These are phyloP conservation scores for Kodamaea arcana DNA, from an alignment of 1,139 yeast genomes.

Conservation along the genomic window DNA sequence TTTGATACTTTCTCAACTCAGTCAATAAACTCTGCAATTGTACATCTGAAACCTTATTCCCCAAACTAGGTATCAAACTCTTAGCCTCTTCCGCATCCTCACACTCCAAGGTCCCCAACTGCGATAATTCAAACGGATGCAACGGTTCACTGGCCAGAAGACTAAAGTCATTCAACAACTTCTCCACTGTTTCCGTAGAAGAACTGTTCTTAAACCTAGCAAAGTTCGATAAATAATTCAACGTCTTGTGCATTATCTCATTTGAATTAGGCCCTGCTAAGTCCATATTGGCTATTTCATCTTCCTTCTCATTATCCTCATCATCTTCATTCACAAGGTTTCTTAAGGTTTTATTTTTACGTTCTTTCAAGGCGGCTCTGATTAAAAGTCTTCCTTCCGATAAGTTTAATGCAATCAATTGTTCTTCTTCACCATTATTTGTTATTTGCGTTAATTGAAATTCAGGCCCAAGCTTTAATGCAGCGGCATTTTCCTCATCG, in stretches of 20 bases:
- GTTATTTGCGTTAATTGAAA: conserved; percentile 77
- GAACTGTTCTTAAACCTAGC: conserved; percentile 89
- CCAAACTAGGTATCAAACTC: conserved; percentile 84
- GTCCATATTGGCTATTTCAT: conserved; percentile 63
- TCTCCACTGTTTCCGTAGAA: conserved; percentile 91
- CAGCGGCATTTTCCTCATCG: conserved; percentile 86
- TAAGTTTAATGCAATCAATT: conserved; percentile 76
- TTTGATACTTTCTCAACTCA: conserved; percentile 68
- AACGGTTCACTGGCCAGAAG: conserved; percentile 55
- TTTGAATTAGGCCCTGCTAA: conserved; percentile 59
- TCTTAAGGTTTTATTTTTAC: conserved; percentile 48
- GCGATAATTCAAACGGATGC: conserved; percentile 96
- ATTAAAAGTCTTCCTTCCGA: conserved; percentile 88
- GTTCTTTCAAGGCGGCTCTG: conserved; percentile 83
- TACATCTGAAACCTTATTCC: conserved; percentile 75
- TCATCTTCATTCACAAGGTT: conserved; percentile 12
- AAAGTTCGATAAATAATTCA: conserved; percentile 81
- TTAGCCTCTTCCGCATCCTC: conserved; percentile 98
- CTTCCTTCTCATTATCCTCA: conserved; percentile 50
- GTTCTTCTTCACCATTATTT: conserved; percentile 74
- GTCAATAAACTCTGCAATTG: conserved; percentile 84
- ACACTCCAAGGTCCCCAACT: conserved; percentile 87
- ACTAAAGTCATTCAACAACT: conserved; percentile 66
- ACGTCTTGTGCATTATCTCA: conserved; percentile 84
- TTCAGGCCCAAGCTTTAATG: conserved; percentile 85